Conservation (phyloP, 148 eudicot genomes). For the Rhododendron vialii region DNA sequence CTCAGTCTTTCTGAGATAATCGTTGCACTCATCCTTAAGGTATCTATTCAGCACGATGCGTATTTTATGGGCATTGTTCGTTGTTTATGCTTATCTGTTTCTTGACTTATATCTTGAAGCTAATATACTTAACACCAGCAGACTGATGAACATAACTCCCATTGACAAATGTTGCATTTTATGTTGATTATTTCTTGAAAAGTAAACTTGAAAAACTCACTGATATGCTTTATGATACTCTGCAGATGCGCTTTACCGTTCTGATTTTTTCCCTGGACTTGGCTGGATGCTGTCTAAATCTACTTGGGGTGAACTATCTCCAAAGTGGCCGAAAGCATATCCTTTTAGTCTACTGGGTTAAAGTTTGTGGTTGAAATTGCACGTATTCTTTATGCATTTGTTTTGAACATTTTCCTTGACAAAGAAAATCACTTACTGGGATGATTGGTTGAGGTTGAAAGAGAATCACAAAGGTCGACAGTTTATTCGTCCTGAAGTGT, state of each 20-base stretch:
- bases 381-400: not conserved
- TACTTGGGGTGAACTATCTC: constrained; percentile 95
- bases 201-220: not conserved
- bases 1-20: not conserved
- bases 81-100: not conserved
- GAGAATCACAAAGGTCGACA: constrained; percentile 93
- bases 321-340: constrained; percentile 99
- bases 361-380: not conserved
- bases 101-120: not conserved
- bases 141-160: not conserved
- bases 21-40: not conserved
- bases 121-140: not conserved
- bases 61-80: not conserved
- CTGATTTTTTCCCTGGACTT: constrained; percentile 99
- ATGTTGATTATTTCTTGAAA: not conserved
- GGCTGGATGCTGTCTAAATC: constrained; percentile 94
- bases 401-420: constrained; percentile 50
- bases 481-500: constrained; percentile 94
- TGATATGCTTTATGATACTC: constrained; percentile 1
- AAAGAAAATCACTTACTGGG: constrained; percentile 80
- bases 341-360: constrained; percentile 45
- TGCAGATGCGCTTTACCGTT: constrained; percentile 92
- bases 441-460: constrained; percentile 96
- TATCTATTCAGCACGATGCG: not conserved
- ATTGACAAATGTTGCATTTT: not conserved